Base-by-base conservation (phyloP, 768 basidiomycete species). In the Pulveroboletus frians region DNA sequence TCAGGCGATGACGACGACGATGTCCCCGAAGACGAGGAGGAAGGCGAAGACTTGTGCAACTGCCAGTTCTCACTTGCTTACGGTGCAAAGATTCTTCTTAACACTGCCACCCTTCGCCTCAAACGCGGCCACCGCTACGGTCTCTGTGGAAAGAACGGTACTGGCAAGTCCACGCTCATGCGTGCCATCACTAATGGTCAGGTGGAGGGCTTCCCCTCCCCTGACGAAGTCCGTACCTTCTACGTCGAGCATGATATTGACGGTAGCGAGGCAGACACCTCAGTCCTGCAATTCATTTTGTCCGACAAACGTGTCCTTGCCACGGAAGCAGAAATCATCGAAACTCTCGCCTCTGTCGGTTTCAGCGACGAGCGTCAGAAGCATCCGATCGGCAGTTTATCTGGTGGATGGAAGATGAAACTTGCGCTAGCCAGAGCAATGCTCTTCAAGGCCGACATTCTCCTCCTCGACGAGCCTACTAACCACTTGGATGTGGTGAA, bases 391-490 rank as follows among this genome's bases (percentile, higher is more conserved):
- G 91, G 93, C 56, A 83, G 83, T 50, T 76, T 97, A 35, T 97
- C 94, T 38, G 94, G 94, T 81, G 94, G 94, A 77, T 96, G 94
- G 94, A 97, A 97, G 81, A 97, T 97, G 94, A 97, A 96, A 81
- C 85, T 97, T 55, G 94, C 94, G 35, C 83, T 97, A 53, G 94
- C 94, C 50, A 83, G 94, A 54, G 94, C 94, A 43, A 95, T 97
- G 84, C 79, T 97, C 39, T 97, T 97, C 88, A 90, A 88, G 76
- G 94, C 94, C 54, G 94, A 97, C 64, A 97, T 97, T 64, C 84
- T 97, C 43, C 75, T 96, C 23, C 88, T 95, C 57, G 93, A 96
- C 71, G 93, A 96, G 76, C 93, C 93, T 39, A 96, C 93, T 75
- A 92, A 92, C 78, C 88, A 92, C 69, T 81, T 97, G 74, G 94